Conservation (phyloP, 2,329 filamentous ascomycete genomes). For the Curvularia sp. region DNA sequence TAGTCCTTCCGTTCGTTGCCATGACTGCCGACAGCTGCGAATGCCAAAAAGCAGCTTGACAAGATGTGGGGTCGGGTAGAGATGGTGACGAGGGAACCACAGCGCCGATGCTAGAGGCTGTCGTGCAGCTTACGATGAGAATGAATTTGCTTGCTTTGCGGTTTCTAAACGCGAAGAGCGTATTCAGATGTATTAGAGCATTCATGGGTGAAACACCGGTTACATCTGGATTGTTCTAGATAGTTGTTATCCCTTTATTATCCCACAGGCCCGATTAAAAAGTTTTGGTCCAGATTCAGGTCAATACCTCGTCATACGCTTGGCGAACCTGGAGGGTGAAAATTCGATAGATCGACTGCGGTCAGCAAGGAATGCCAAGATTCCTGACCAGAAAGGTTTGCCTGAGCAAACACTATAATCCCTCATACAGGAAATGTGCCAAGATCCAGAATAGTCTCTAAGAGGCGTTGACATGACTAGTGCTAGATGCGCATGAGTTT, state of each 20-base stretch:
- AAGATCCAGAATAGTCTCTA: neutral
- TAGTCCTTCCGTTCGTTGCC: conserved; percentile 3
- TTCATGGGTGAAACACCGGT: neutral
- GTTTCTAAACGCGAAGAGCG: neutral
- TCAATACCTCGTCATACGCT: neutral
- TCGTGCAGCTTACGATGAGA: neutral
- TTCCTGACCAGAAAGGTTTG: neutral
- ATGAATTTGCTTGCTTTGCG: neutral
- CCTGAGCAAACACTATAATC: neutral
- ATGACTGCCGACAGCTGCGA: neutral
- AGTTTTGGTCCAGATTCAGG: neutral
- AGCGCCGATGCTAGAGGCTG: neutral
- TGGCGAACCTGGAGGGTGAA: neutral
- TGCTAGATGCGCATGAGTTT: neutral
- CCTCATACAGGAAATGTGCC: neutral
- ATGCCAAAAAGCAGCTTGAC: neutral
- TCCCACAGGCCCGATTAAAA: neutral
- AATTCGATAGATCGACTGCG: neutral
- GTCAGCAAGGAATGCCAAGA: neutral
- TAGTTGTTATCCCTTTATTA: neutral
- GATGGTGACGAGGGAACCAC: neutral
- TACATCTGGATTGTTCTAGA: neutral
- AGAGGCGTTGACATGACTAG: neutral
- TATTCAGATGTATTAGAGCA: neutral
- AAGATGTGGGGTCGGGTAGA: neutral